Conservation (phyloP, 257 asterid species). For the Echium plantagineum region DNA sequence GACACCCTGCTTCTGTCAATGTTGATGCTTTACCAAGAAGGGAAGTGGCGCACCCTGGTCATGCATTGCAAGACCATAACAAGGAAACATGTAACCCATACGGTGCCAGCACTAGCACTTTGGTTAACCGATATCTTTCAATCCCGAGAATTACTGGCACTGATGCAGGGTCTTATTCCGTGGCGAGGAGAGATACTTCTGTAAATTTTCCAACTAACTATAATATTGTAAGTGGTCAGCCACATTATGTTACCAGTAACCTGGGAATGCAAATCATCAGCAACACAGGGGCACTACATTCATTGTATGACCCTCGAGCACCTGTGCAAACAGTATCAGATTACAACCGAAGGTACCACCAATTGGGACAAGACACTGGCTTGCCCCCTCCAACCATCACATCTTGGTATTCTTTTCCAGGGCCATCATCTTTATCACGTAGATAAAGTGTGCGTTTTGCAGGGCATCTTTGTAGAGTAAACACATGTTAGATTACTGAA, state of each 20-base stretch:
- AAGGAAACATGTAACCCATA: constrained; percentile 31
- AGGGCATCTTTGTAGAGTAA: too few relatives aligned
- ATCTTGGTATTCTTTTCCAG: constrained; percentile 50
- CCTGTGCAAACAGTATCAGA: constrained; percentile 9
- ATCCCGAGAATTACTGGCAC: constrained; percentile 22
- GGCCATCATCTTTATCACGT: constrained; percentile 24
- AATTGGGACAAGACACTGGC: constrained; percentile 19
- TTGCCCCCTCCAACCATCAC: constrained; percentile 33
- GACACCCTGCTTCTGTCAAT: constrained; percentile 16
- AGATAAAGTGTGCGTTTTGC: constrained; percentile 11
- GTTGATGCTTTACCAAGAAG: neutral
- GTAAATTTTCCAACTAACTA: constrained; percentile 15
- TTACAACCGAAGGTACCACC: constrained; percentile 13
- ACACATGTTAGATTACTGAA: neutral
- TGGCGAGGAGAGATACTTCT: constrained; percentile 21
- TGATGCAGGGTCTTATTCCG: constrained; percentile 25
- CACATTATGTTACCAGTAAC: constrained; percentile 11
- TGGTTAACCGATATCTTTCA: constrained; percentile 58
- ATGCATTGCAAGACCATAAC: constrained; percentile 7
- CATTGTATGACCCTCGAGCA: constrained; percentile 24
- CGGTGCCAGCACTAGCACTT: constrained; percentile 44
- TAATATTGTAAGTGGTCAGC: constrained; percentile 17
- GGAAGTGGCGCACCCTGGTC: neutral
- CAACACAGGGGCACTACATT: constrained; percentile 20
- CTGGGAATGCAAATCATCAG: constrained; percentile 18